Evolutionary conservation across 371 early-diverging fungal species (phyloP).

Genomic region (Rhizopus delemar): DNA sequence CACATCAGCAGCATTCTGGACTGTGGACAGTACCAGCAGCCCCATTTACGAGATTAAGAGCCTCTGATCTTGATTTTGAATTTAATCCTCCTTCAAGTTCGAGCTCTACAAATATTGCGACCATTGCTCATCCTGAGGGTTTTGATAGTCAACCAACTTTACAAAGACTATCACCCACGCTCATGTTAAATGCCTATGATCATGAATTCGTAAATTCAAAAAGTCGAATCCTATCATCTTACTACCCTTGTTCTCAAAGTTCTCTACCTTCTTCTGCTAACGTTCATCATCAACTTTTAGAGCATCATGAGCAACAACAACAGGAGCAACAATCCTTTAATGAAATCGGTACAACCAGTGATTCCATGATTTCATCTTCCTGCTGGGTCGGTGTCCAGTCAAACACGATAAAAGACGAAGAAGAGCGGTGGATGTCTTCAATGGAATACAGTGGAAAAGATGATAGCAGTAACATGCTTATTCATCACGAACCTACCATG

Average conservation of each 20-base stretch:
- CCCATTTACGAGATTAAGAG: too few relatives aligned
- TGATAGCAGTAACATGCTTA: background rate
- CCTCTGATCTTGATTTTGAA: background rate
- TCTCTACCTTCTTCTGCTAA: background rate
- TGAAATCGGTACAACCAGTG: background rate
- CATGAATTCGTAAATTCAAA: background rate
- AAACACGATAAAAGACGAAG: background rate
- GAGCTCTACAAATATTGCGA: background rate
- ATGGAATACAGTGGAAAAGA: slow-evolving; percentile 1
- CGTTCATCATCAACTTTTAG: background rate
- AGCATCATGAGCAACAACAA: background rate
- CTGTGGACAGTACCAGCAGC: too few relatives aligned
- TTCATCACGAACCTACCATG: background rate
- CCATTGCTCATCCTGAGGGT: background rate
- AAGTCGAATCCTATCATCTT: background rate
- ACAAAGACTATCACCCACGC: background rate
- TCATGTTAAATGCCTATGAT: background rate
- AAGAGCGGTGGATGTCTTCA: slow-evolving; percentile 1
- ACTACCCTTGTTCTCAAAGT: background rate
- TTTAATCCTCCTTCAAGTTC: background rate
- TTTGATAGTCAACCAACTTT: background rate
- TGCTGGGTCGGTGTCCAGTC: background rate
- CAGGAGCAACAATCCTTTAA: background rate
- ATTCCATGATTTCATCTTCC: background rate
- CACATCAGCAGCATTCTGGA: too few relatives aligned